Percentiles rank a stretch among this genome's conserved stretches.
Conservation (phyloP, 2,329 filamentous ascomycete species). For the Drechslera avenae region DNA sequence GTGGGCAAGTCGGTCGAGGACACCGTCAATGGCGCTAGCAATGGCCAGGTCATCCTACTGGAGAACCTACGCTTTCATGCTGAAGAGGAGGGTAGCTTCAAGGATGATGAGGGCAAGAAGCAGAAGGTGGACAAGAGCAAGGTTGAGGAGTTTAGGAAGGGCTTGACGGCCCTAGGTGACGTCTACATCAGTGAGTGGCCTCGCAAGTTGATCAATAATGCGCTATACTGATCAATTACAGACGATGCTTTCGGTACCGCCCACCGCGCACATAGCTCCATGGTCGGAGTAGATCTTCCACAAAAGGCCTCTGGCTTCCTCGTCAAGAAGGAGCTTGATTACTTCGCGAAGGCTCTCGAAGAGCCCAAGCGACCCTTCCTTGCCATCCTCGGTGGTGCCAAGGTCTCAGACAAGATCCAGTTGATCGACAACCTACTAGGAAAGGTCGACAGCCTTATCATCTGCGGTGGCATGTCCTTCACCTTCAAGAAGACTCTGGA, state of each 20-base stretch:
- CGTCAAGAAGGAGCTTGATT: constrained; percentile 99
- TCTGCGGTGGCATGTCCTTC: constrained; percentile 98
- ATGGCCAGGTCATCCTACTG: constrained; percentile 84
- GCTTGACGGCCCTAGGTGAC: constrained; percentile 90
- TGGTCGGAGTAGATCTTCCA: constrained; percentile 95
- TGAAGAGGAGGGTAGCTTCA: constrained; percentile 96
- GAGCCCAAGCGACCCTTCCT: constrained; percentile 93
- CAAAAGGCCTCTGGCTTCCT: constrained; percentile 98
- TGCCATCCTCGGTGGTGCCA: constrained; percentile 95
- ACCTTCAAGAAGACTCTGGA: constrained; percentile 99
- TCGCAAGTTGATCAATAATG: not conserved
- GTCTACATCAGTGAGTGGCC: constrained; percentile 83
- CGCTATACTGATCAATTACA: constrained; percentile 48
- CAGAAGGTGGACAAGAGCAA: constrained; percentile 94
- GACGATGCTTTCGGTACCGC: constrained; percentile 98
- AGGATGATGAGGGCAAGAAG: constrained; percentile 95
- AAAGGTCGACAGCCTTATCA: constrained; percentile 95
- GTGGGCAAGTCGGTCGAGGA: constrained; percentile 90
- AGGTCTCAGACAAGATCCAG: constrained; percentile 99
- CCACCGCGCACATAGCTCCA: constrained; percentile 97
- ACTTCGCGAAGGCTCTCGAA: constrained; percentile 97
- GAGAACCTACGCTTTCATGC: constrained; percentile 99
- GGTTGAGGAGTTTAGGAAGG: constrained; percentile 93
- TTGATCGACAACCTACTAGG: constrained; percentile 98
- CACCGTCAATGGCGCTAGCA: constrained; percentile 79